Base-by-base conservation (phyloP, 352 stramenopile genomes). In the Globisporangium acanthophoron region DNA sequence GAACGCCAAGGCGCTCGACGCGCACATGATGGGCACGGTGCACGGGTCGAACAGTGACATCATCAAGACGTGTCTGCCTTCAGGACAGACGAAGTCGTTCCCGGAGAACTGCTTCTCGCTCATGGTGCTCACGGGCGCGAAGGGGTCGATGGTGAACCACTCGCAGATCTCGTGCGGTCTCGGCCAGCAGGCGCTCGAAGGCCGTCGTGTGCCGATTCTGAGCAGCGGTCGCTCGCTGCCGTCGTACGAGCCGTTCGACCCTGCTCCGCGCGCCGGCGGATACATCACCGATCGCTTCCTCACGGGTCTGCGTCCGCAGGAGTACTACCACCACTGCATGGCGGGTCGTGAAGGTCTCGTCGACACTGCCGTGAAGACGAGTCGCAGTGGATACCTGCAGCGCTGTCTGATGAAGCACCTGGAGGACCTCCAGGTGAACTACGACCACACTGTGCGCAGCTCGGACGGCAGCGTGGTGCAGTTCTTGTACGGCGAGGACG, bases 311-410 rank as follows among this genome's bases (percentile, higher is more conserved):
- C 78, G 88, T 31, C 89, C 88, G 27, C 88, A 99, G 74, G 98
- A 99, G 75, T 99, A 99, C 78, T 99, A 99, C 79, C 99, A 99
- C 71, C 98, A 99, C 87, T 99, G 97, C 76, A 99, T 99, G 98
- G 97, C 97, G 61, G 98, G 98, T 16, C 85, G 98, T 65, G 97
- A 99, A 83, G 98, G 97, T 71, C 73, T 99, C 39, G 93, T 99
- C 29, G 95, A 98, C 74, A 99, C 97, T 35, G 97, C 98, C 53
- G 97, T 99, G n/a, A 99, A 99, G 81, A 99, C 97, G 4, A 98
- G 92, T 62, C 90, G 97, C 43, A 99, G 96, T 68, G 98, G 98
- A 52, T 99, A 99, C 70, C 77, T 99, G 16, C 97, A 99, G 78
- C 87, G 97, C 55, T 99, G 98, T 83, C 71, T 99, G 35, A 90